Percentiles rank a stretch among this genome's conserved stretches.
Evolutionary conservation across 495 filamentous ascomycete genomes (phyloP).

Genomic region (Penicillium paxilli): DNA sequence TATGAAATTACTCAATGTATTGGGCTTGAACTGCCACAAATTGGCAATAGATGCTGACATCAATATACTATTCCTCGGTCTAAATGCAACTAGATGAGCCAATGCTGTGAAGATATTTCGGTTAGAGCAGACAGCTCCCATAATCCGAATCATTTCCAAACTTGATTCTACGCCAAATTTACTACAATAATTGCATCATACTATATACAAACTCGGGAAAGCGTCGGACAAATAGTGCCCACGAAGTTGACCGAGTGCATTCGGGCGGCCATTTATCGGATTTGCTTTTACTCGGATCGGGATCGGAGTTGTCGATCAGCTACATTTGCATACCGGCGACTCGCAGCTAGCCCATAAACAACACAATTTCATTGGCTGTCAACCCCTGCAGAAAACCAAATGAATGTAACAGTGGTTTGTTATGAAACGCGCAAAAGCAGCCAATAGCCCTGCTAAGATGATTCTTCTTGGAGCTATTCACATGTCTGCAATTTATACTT

Average conservation of each 20-base stretch:
- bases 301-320: slow-evolving; percentile 10
- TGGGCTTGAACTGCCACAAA: too few relatives aligned
- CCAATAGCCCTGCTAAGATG: not conserved
- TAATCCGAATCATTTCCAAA: not conserved
- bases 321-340: not conserved
- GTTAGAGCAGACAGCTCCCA: too few relatives aligned
- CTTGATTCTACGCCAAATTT: not conserved
- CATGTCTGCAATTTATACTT: not conserved
- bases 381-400: not conserved
- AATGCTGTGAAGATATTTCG: too few relatives aligned
- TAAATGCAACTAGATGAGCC: too few relatives aligned
- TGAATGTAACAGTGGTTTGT: not conserved
- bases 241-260: not conserved
- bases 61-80: too few relatives aligned
- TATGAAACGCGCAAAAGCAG: not conserved
- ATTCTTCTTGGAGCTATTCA: not conserved
- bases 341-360: not conserved
- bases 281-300: slow-evolving; percentile 5
- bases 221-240: not conserved
- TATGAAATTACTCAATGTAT: too few relatives aligned
- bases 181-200: not conserved
- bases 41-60: too few relatives aligned
- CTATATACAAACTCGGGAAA: not conserved
- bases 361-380: not conserved
- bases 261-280: slow-evolving; percentile 14